Evolutionary conservation across 192 early-diverging fungal species (phyloP).

Genomic region (Ambispora gerdemannii): DNA sequence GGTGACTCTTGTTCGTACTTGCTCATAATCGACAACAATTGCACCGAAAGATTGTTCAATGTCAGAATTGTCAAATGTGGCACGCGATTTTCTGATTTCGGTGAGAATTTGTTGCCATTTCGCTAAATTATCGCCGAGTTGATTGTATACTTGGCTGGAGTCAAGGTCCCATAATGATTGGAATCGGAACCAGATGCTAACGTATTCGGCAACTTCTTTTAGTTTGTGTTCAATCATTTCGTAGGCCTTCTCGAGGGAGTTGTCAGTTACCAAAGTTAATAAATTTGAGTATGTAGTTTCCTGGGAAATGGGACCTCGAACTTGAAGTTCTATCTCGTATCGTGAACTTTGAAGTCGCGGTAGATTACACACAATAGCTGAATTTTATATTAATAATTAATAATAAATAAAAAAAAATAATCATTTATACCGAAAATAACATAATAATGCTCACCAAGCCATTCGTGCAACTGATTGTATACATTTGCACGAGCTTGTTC

Average conservation of each 20-base stretch:
- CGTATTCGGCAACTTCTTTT: slow-evolving; percentile 75
- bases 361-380: slow-evolving; percentile 77
- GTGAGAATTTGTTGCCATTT: slow-evolving; percentile 92
- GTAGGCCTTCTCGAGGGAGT: slow-evolving; percentile 76
- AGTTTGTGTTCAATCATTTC: slow-evolving; percentile 76
- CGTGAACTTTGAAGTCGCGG: slow-evolving; percentile 83
- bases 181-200: slow-evolving; percentile 94
- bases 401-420: not conserved
- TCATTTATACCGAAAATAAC: not conserved
- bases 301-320: slow-evolving; percentile 49
- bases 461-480: slow-evolving; percentile 88
- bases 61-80: slow-evolving; percentile 96
- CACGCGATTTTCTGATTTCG: slow-evolving; percentile 90
- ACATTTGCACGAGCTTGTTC: slow-evolving; percentile 89
- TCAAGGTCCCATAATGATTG: slow-evolving; percentile 99
- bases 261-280: slow-evolving; percentile 68
- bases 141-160: slow-evolving; percentile 72
- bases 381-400: not conserved
- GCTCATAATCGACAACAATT: slow-evolving; percentile 89
- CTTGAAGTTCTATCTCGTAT: slow-evolving; percentile 78
- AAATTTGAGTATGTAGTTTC: slow-evolving; percentile 66
- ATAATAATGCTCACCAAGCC: slow-evolving; percentile 55
- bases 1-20: slow-evolving; percentile 98
- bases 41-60: slow-evolving; percentile 84
- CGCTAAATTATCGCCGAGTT: slow-evolving; percentile 82